A percentile compares a stretch with the other conserved stretches of the same genome.
phyloP scores from a whole-genome alignment of 2,329 filamentous ascomycete genomes.

The Cladosporium sp. region DNA sequence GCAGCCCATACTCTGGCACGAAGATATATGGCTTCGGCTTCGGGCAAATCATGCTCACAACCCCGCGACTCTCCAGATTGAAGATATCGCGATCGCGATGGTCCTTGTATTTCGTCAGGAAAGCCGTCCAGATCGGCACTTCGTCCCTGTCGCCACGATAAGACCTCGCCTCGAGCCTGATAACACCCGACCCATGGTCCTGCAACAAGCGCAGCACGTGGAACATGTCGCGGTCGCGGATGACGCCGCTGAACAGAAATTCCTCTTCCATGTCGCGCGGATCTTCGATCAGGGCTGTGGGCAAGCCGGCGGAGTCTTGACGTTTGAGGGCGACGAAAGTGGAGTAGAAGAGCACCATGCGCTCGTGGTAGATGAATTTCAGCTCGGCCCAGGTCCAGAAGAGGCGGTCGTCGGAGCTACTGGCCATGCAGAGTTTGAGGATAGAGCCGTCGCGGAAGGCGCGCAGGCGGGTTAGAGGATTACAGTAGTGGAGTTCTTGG shows the following conservation, averaged over 20 bases:
- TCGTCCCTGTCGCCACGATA: constrained; percentile 53
- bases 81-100: constrained; percentile 48
- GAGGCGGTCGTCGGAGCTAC: constrained; percentile 37
- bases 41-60: constrained; percentile 47
- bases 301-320: constrained; percentile 35
- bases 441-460: constrained; percentile 43
- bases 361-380: constrained; percentile 56
- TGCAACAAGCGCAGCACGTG: constrained; percentile 58
- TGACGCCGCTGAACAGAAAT: constrained; percentile 53
- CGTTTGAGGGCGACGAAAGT: constrained; percentile 59
- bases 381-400: constrained; percentile 55
- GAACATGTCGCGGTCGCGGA: constrained; percentile 47
- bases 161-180: constrained; percentile 59
- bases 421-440: constrained; percentile 40
- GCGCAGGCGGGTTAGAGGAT: constrained; percentile 52
- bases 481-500: constrained; percentile 48
- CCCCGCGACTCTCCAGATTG: constrained; percentile 37
- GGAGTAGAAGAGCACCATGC: constrained; percentile 61
- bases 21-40: constrained; percentile 56
- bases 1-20: constrained; percentile 51
- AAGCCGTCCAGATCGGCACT: constrained; percentile 63
- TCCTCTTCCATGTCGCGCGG: constrained; percentile 38
- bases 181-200: constrained; percentile 52
- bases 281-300: constrained; percentile 7
- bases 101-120: constrained; percentile 51